These are phyloP conservation scores for Rehmannia glutinosa DNA, from an alignment of 257 asterid genomes.

Conservation along the genomic window DNA sequence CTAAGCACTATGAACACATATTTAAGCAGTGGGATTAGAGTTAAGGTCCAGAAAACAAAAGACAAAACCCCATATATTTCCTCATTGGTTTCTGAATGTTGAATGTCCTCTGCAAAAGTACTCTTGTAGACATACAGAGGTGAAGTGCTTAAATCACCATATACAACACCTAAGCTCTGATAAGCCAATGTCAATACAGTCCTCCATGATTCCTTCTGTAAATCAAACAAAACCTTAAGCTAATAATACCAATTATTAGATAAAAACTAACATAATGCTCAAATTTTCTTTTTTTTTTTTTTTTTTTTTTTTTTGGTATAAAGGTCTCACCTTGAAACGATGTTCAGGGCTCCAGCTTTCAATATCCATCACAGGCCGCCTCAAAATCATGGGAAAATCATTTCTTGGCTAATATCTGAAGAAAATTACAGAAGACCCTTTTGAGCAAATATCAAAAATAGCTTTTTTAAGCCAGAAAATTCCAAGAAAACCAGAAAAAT, in stretches of 20 bases:
- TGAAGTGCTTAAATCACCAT: conserved; percentile 96
- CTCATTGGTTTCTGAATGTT: conserved; percentile 84
- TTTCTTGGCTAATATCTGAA: conserved; percentile 19
- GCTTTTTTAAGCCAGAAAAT: no score
- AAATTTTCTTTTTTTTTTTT: not conserved
- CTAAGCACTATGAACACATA: conserved; percentile 82
- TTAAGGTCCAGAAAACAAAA: conserved; percentile 88
- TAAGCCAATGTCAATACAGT: conserved; percentile 78
- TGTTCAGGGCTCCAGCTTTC: conserved; percentile 55
- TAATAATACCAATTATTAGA: not conserved
- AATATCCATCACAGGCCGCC: conserved; percentile 64
- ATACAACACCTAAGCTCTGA: conserved; percentile 94
- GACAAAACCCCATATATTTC: conserved; percentile 89
- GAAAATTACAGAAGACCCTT: conserved; percentile 7
- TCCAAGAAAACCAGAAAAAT: conserved; percentile 14
- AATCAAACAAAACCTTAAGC: not conserved
- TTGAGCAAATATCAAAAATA: conserved; percentile 18
- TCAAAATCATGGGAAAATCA: conserved; percentile 44
- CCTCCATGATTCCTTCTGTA: conserved; percentile 88
- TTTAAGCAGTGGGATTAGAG: conserved; percentile 78
- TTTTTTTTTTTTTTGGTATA: not conserved
- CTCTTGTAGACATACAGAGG: conserved; percentile 95
- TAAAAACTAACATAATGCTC: not conserved
- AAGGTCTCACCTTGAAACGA: conserved; percentile 62
- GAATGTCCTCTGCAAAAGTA: conserved; percentile 94